phyloP scores from a whole-genome alignment of 441 rosid genomes.

The Euphorbia neoarborescens region DNA sequence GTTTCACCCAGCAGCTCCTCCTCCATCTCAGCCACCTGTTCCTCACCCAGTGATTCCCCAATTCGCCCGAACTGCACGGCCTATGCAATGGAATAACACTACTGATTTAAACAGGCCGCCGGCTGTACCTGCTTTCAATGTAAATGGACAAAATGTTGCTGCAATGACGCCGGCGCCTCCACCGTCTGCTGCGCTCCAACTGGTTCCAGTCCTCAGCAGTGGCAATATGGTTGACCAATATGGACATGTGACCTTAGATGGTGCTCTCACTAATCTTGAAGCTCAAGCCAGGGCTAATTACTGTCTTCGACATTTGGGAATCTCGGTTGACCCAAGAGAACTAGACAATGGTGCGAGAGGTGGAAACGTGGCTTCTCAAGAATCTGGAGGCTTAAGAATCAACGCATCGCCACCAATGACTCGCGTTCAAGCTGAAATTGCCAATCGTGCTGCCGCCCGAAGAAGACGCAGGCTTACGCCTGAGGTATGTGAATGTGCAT shows the following conservation, averaged over 20 bases:
- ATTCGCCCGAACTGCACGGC: slow-evolving; percentile 6
- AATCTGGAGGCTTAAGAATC: no score
- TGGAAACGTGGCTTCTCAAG: slow-evolving; percentile 7
- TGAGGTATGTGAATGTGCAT: no score
- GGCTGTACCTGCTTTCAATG: neutral
- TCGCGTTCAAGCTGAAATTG: no score
- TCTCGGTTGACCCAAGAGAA: slow-evolving; percentile 5
- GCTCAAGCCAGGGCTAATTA: neutral
- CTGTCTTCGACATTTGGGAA: neutral
- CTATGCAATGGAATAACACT: slow-evolving; percentile 13
- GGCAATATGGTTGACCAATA: slow-evolving; percentile 7
- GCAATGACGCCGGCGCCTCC: neutral
- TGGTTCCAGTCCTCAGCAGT: neutral
- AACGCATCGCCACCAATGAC: no score
- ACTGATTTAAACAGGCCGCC: neutral
- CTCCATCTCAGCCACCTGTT: neutral
- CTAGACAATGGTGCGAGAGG: slow-evolving; percentile 5
- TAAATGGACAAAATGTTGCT: neutral
- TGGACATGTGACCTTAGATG: neutral
- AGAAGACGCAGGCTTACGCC: no score
- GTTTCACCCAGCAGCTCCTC: neutral
- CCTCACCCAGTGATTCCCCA: neutral
- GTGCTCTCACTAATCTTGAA: neutral
- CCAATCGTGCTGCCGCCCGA: no score
- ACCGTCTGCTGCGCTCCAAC: neutral